phyloP scores from a whole-genome alignment of 2,329 filamentous ascomycete genomes.

The Nakataea oryzae region DNA sequence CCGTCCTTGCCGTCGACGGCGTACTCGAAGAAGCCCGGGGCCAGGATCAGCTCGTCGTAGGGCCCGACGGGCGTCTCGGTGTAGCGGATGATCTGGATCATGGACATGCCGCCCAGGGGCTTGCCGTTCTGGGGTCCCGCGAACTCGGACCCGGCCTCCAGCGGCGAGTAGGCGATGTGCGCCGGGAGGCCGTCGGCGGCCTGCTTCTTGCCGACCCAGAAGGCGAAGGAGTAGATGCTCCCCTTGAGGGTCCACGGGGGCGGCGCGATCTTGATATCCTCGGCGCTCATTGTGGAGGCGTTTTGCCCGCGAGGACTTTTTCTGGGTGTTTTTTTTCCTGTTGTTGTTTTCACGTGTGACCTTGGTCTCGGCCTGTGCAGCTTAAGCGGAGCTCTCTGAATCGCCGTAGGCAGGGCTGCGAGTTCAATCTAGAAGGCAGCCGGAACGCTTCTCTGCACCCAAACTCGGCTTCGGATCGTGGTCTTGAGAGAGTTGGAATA shows the following conservation, averaged over 20 bases:
- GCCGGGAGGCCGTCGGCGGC: slow-evolving; percentile 19
- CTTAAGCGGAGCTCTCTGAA: too few species aligned
- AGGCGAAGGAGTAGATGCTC: slow-evolving; percentile 31
- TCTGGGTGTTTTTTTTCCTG: too few species aligned
- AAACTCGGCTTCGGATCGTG: too few species aligned
- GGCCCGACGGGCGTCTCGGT: slow-evolving; percentile 37
- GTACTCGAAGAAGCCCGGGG: slow-evolving; percentile 34
- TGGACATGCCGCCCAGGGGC: slow-evolving; percentile 32
- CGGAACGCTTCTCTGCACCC: too few species aligned
- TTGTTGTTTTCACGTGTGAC: not conserved
- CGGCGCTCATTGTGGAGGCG: not conserved
- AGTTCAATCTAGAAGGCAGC: too few species aligned
- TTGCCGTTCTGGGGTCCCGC: slow-evolving; percentile 20
- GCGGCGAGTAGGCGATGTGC: slow-evolving; percentile 30
- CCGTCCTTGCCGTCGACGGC: slow-evolving; percentile 21
- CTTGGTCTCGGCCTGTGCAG: too few species aligned
- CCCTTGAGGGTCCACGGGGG: slow-evolving; percentile 34
- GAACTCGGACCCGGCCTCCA: slow-evolving; percentile 31
- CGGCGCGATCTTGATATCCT: slow-evolving; percentile 10
- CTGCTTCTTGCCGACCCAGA: slow-evolving; percentile 21
- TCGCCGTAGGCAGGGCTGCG: too few species aligned
- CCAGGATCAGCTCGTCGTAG: slow-evolving; percentile 41
- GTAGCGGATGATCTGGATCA: slow-evolving; percentile 41
- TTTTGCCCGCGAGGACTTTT: not conserved
- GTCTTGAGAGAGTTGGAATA: too few species aligned